phyloP scores from a whole-genome alignment of 306 rosid species.

The Argentina anserina region DNA sequence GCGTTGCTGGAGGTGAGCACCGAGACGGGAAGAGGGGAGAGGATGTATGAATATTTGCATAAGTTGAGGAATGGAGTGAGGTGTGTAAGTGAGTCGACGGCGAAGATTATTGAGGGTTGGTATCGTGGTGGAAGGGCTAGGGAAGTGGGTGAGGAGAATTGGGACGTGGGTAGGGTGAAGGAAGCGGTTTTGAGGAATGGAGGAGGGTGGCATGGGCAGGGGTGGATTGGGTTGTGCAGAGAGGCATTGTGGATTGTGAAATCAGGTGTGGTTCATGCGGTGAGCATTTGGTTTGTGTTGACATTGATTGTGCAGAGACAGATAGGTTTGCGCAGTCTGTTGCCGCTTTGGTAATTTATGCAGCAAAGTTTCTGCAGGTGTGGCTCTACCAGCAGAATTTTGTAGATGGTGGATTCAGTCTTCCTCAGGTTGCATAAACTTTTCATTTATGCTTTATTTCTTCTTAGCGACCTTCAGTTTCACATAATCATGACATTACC shows the following conservation, averaged over 20 bases:
- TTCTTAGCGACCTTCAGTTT: not conserved
- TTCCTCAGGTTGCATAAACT: slow-evolving; percentile 61
- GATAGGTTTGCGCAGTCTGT: slow-evolving; percentile 61
- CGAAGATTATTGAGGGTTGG: slow-evolving; percentile 63
- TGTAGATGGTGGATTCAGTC: slow-evolving; percentile 83
- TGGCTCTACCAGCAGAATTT: slow-evolving; percentile 95
- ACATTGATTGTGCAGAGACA: slow-evolving; percentile 63
- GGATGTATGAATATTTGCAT: slow-evolving; percentile 73
- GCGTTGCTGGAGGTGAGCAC: slow-evolving; percentile 65
- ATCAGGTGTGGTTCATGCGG: slow-evolving; percentile 57
- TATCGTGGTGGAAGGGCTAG: slow-evolving; percentile 46
- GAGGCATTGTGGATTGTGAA: slow-evolving; percentile 32
- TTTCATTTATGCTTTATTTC: not conserved
- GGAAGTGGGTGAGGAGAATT: slow-evolving; percentile 41
- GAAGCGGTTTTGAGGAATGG: slow-evolving; percentile 57
- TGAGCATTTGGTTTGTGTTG: slow-evolving; percentile 65
- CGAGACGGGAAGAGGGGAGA: slow-evolving; percentile 44
- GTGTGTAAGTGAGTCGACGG: slow-evolving; percentile 54
- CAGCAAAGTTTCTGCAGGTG: too few species aligned
- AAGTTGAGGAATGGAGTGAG: slow-evolving; percentile 60
- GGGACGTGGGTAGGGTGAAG: slow-evolving; percentile 34
- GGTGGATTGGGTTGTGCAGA: slow-evolving; percentile 68
- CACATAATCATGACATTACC: slow-evolving; percentile 16
- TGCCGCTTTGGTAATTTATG: slow-evolving; percentile 63
- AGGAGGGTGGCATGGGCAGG: slow-evolving; percentile 95